Conservation (phyloP, 805 yeast species). For the Sugiyamaella valdiviana region DNA sequence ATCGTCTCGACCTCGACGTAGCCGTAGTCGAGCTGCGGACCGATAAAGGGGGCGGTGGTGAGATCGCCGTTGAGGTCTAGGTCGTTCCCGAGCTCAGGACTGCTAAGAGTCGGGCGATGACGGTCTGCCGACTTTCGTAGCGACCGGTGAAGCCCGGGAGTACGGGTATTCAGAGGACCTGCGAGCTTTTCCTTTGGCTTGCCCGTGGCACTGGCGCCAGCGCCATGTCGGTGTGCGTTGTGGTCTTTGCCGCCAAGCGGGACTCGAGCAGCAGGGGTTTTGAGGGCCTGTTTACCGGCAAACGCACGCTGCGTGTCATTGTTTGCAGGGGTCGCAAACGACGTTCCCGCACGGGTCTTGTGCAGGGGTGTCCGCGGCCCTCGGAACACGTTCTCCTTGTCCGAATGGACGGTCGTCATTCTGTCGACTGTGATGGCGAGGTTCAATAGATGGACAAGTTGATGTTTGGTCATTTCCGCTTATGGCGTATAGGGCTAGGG, state of each 20-base stretch:
- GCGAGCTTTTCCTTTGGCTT: too few relatives aligned
- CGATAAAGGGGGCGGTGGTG: neutral
- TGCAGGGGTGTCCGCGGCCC: conserved; percentile 15
- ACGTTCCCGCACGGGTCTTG: neutral
- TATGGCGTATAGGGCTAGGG: neutral
- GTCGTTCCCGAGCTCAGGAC: too few relatives aligned
- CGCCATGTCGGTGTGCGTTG: conserved; percentile 10
- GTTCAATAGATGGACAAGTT: neutral
- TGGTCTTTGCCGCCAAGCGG: conserved; percentile 24
- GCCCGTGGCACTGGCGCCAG: neutral
- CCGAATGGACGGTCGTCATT: conserved; percentile 13
- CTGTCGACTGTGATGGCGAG: neutral
- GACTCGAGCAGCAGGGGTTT: conserved; percentile 18
- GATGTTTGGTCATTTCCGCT: conserved; percentile 1
- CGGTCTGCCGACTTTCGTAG: neutral
- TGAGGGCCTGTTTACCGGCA: conserved; percentile 1
- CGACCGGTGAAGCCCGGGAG: too few relatives aligned
- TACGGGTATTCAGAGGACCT: too few relatives aligned
- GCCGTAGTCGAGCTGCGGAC: conserved; percentile 3
- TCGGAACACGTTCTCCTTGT: conserved; percentile 19
- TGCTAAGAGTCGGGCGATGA: neutral
- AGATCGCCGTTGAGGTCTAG: too few relatives aligned
- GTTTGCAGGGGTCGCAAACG: neutral
- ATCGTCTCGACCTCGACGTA: conserved; percentile 16
- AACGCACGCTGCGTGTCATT: neutral